Conservation (phyloP, 192 early-diverging fungal species). For the Entomortierella parvispora region DNA sequence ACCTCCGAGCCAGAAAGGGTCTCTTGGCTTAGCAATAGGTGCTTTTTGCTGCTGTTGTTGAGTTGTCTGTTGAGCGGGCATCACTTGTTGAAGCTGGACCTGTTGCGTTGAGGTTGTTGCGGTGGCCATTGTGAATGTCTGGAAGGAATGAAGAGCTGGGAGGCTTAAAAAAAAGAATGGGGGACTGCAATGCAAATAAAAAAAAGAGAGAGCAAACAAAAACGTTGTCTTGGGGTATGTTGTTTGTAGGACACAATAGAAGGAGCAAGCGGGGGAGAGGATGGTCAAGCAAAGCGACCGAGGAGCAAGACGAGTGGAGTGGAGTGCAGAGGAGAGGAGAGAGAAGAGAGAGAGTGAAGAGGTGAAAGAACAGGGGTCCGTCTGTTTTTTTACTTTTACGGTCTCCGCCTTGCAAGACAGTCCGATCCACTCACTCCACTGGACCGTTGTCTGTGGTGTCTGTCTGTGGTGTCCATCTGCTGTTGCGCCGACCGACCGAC, state of each 20-base stretch:
- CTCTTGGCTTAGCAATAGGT: conserved; percentile 24
- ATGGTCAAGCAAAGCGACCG: background rate
- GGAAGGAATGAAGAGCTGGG: background rate
- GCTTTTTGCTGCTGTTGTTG: no score
- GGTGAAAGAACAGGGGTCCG: background rate
- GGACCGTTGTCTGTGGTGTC: no score
- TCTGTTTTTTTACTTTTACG: background rate
- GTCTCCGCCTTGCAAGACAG: background rate
- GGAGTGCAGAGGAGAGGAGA: conserved; percentile 7
- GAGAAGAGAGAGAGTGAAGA: background rate
- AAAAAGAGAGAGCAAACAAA: background rate
- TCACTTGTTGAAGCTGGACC: conserved; percentile 22
- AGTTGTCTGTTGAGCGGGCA: conserved; percentile 6
- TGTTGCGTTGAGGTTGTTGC: conserved; percentile 19
- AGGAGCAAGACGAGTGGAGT: background rate
- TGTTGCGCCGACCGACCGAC: no score
- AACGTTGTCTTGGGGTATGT: background rate
- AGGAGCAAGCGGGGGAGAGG: background rate
- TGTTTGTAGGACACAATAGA: background rate
- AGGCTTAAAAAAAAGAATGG: background rate
- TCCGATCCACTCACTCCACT: no score
- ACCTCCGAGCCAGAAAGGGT: conserved; percentile 66
- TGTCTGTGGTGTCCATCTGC: no score
- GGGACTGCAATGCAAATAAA: background rate
- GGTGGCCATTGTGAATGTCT: conserved; percentile 14